These are phyloP conservation scores for Annulohypoxylon stygium DNA, from an alignment of 495 filamentous ascomycete genomes.

Conservation along the genomic window DNA sequence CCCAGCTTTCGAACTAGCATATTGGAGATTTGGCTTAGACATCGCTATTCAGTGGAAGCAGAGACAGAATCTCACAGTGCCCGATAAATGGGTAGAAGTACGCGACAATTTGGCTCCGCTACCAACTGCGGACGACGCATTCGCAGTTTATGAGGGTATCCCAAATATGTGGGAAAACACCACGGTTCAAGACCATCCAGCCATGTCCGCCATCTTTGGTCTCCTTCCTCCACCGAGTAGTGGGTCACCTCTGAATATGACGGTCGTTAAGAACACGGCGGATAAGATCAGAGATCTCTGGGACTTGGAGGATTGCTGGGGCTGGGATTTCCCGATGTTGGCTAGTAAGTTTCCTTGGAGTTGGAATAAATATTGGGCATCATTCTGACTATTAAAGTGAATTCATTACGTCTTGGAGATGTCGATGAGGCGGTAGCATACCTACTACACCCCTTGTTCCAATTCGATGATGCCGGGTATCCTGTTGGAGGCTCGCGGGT, in stretches of 20 bases:
- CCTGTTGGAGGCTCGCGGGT: slow-evolving; percentile 64
- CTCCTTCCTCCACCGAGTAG: slow-evolving; percentile 61
- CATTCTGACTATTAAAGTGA: slow-evolving; percentile 48
- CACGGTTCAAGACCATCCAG: slow-evolving; percentile 64
- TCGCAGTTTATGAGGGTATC: slow-evolving; percentile 65
- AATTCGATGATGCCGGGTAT: slow-evolving; percentile 67
- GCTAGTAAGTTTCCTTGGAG: slow-evolving; percentile 51
- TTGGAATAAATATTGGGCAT: not conserved
- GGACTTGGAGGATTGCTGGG: slow-evolving; percentile 63
- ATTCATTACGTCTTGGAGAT: slow-evolving; percentile 61
- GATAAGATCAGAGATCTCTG: slow-evolving; percentile 59
- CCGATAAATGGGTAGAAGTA: slow-evolving; percentile 57
- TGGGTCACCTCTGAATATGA: slow-evolving; percentile 55
- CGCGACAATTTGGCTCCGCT: slow-evolving; percentile 62
- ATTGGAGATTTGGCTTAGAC: slow-evolving; percentile 61
- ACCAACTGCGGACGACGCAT: slow-evolving; percentile 59
- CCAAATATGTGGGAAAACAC: slow-evolving; percentile 62
- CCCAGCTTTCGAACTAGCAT: slow-evolving; percentile 66
- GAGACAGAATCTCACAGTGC: slow-evolving; percentile 53
- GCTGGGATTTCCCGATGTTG: slow-evolving; percentile 69
- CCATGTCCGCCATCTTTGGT: slow-evolving; percentile 63
- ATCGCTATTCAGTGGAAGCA: slow-evolving; percentile 58
- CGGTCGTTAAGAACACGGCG: slow-evolving; percentile 58
- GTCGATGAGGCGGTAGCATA: slow-evolving; percentile 61
- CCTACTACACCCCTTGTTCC: slow-evolving; percentile 61